Evolutionary conservation across 306 rosid species (phyloP).

Genomic region (Gastrolobium bilobum): DNA sequence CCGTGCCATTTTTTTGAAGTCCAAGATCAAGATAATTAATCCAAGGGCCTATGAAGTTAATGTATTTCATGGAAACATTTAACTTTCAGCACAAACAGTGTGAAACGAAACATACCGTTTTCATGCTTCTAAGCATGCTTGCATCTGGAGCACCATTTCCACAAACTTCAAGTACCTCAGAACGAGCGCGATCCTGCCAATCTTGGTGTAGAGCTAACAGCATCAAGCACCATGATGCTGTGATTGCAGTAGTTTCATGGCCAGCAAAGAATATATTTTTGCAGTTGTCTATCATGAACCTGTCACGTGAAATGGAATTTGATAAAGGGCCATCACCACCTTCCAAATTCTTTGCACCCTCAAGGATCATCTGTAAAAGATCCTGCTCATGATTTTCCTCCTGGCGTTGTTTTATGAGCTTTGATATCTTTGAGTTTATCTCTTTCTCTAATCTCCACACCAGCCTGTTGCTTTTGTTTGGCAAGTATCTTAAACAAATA

Average conservation of each 20-base stretch:
- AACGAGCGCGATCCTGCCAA: constrained; percentile 58
- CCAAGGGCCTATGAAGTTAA: background rate
- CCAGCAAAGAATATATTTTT: constrained; percentile 62
- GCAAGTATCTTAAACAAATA: constrained; percentile 59
- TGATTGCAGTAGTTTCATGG: constrained; percentile 56
- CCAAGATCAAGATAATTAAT: background rate
- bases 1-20: background rate
- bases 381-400: constrained; percentile 59
- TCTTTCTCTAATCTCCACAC: constrained; percentile 74
- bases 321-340: constrained; percentile 34
- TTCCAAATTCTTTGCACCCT: constrained; percentile 59
- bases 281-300: constrained; percentile 64
- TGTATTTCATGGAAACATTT: background rate
- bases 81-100: background rate
- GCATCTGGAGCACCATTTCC: constrained; percentile 49
- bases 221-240: constrained; percentile 59
- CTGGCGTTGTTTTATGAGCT: constrained; percentile 57
- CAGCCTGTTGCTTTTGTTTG: constrained; percentile 63
- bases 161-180: constrained; percentile 51
- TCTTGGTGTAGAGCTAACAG: constrained; percentile 53
- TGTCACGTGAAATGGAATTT: constrained; percentile 36
- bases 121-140: constrained; percentile 48
- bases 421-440: constrained; percentile 57
- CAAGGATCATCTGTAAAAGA: constrained; percentile 71
- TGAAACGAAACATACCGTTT: constrained; percentile 49